Evolutionary conservation across 2,329 filamentous ascomycete species (phyloP).

Genomic region (Epichloe typhina): DNA sequence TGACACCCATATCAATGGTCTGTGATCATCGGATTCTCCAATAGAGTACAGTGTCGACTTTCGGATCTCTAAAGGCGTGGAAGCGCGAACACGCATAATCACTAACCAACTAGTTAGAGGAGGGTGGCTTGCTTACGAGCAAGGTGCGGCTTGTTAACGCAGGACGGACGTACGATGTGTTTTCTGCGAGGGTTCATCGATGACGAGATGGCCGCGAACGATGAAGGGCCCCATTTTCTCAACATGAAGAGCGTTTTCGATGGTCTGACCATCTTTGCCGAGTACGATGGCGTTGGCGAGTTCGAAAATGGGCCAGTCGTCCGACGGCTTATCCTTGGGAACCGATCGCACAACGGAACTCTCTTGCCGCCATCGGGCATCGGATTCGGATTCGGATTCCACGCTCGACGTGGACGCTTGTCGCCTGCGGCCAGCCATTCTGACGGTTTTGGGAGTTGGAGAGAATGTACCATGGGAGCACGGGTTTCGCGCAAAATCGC

Average conservation of each 20-base stretch:
- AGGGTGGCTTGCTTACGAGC: neutral
- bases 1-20: slow-evolving; percentile 49
- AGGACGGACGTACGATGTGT: slow-evolving; percentile 20
- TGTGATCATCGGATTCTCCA: slow-evolving; percentile 33
- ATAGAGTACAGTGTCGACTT: slow-evolving; percentile 38
- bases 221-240: slow-evolving; percentile 46
- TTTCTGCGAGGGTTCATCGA: slow-evolving; percentile 29
- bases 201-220: slow-evolving; percentile 45
- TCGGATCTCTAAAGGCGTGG: slow-evolving; percentile 38
- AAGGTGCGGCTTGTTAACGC: neutral
- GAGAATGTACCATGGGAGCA: neutral
- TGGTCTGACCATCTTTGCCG: slow-evolving; percentile 35
- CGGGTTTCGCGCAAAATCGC: neutral
- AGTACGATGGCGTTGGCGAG: slow-evolving; percentile 49
- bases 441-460: neutral
- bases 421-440: slow-evolving; percentile 27
- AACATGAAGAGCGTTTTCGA: slow-evolving; percentile 48
- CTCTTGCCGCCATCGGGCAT: slow-evolving; percentile 22
- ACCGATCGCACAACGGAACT: slow-evolving; percentile 19
- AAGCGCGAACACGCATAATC: slow-evolving; percentile 18
- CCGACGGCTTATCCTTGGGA: slow-evolving; percentile 18
- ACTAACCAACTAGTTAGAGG: slow-evolving; percentile 12
- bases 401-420: slow-evolving; percentile 32
- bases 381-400: slow-evolving; percentile 26
- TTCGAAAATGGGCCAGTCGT: slow-evolving; percentile 49